Base-by-base conservation (phyloP, 2,329 filamentous ascomycete genomes). In the Claviceps cyperi region DNA sequence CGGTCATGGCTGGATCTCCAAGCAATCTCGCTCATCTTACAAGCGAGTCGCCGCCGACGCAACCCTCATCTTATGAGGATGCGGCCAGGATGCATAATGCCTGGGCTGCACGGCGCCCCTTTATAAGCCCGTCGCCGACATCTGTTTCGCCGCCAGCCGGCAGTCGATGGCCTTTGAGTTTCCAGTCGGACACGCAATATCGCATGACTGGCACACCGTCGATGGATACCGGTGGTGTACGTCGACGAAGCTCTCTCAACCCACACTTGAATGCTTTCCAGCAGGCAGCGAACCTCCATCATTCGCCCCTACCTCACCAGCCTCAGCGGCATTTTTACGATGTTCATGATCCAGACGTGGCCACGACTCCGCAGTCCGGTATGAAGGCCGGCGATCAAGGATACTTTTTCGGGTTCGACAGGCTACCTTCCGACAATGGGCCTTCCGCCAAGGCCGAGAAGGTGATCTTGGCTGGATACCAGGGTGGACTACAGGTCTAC, bases 331-430 rank as follows among this genome's bases (percentile, higher is more conserved):
- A 90, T 66, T 91, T 86, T 64, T 89, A 88, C 62, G 77, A 81
- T 43, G 75, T 80, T 0, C 84, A 85, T 1, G 83, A 90, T 55
- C 72, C 90, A 35, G 84, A 91, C 56, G 71, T 89, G 28, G 82
- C 88, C 55, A 70, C 83, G 46, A 69, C 74, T 49, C 66, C 69
- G 15, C 71, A 69, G 43, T 68, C 74, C 17, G 77, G 76, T 9
- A 69, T 83, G 59, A 75, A 75, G 55, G 76, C 81, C 2, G 82
- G 82, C 3, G 79, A 83, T 38, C 77, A 76, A 43, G 86, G 85
- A 7, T 88, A 85, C 57, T 86, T 84, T 62, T 92, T 87, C 62
- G 82, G 84, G 5, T 89, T 94, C 58, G 90, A 95, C 62, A 80
- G 74, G 2, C 71, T 94, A 43, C 73, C 76, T n/a, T 63, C 65